phyloP scores from a whole-genome alignment of 768 basidiomycete genomes.

The Mrakia gelida region DNA sequence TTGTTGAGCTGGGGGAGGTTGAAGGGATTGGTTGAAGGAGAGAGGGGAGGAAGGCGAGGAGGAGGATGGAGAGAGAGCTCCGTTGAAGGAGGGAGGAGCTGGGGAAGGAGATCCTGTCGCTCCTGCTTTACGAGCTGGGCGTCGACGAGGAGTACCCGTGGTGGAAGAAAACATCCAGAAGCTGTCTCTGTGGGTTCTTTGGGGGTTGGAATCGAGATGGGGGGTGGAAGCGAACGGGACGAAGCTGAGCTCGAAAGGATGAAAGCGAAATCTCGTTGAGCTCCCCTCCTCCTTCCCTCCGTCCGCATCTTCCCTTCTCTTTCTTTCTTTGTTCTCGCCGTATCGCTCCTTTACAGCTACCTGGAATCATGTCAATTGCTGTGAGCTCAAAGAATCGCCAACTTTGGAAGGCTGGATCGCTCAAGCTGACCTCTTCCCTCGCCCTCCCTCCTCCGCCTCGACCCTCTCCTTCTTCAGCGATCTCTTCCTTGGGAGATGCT shows the following conservation, averaged over 20 bases:
- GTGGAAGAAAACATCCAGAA: conserved; percentile 23
- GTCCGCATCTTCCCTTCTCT: too few species aligned
- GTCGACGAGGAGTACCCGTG: conserved; percentile 16
- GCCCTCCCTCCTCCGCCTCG: background rate
- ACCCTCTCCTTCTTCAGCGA: background rate
- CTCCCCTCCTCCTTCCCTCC: too few species aligned
- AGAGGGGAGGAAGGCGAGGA: background rate
- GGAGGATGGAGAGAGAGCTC: background rate
- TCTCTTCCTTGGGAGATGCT: background rate
- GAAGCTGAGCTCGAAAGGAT: background rate
- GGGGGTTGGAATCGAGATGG: background rate
- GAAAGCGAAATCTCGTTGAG: too few species aligned
- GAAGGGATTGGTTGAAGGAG: background rate
- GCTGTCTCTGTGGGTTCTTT: background rate
- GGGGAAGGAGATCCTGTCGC: background rate
- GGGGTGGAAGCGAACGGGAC: background rate
- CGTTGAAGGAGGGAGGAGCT: conserved; percentile 1
- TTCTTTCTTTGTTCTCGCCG: too few species aligned
- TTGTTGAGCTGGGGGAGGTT: background rate
- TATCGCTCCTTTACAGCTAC: too few species aligned
- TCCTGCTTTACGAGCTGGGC: conserved; percentile 15
- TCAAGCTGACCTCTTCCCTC: background rate
- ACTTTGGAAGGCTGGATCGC: background rate
- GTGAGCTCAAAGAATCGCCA: too few species aligned
- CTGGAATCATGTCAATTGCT: too few species aligned